Evolutionary conservation across 257 asterid genomes (phyloP).

Genomic region (Cordia subcordata): DNA sequence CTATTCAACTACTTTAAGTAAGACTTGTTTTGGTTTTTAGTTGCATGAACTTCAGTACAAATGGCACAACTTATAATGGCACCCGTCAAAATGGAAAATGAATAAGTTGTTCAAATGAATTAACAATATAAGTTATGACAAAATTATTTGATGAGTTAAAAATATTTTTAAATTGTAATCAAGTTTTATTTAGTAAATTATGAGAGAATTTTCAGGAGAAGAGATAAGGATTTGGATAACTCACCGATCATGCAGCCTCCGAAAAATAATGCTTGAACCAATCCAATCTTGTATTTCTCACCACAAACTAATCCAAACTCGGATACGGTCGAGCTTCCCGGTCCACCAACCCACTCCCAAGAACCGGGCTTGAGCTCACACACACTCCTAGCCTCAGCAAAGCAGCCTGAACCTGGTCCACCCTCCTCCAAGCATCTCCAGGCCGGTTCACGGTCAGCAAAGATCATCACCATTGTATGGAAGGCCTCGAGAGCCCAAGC

Average conservation of each 20-base stretch:
- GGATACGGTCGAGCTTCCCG: conserved; percentile 62
- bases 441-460: conserved; percentile 74
- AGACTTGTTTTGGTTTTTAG: too few relatives aligned
- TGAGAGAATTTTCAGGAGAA: too few relatives aligned
- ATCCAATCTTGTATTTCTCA: conserved; percentile 70
- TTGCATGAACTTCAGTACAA: too few relatives aligned
- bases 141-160: too few relatives aligned
- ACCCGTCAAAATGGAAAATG: too few relatives aligned
- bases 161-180: too few relatives aligned
- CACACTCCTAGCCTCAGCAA: conserved; percentile 37
- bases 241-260: conserved; percentile 85
- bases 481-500: conserved; percentile 90
- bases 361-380: conserved; percentile 54
- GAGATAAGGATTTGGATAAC: not conserved
- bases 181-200: too few relatives aligned
- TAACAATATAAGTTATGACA: too few relatives aligned
- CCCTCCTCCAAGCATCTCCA: conserved; percentile 42
- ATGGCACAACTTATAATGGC: too few relatives aligned
- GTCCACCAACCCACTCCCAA: conserved; percentile 79
- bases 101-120: too few relatives aligned
- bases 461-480: conserved; percentile 86
- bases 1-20: too few relatives aligned
- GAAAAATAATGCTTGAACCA: conserved; percentile 77
- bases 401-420: conserved; percentile 4
- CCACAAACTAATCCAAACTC: conserved; percentile 76